Conservation (phyloP, 2,329 filamentous ascomycete genomes). For the Bipolaris victoriae region DNA sequence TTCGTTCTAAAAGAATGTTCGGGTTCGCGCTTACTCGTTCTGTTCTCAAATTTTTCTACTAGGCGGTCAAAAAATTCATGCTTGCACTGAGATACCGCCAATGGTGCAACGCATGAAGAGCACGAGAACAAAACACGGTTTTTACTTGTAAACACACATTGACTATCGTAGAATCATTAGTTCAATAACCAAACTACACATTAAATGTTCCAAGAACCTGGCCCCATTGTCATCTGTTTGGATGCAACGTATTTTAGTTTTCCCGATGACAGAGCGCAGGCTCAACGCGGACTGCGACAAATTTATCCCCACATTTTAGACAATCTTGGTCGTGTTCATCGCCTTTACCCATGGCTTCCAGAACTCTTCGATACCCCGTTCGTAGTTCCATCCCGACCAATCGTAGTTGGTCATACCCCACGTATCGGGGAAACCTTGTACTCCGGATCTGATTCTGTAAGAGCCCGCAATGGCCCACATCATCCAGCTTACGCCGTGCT, state of each 20-base stretch:
- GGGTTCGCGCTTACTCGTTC: no score
- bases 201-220: not conserved
- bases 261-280: not conserved
- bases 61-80: no score
- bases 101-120: no score
- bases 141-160: no score
- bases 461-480: constrained; percentile 59
- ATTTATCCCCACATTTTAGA: not conserved
- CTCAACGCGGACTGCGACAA: no score
- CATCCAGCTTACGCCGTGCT: constrained; percentile 57
- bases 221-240: not conserved
- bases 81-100: no score
- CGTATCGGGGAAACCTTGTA: constrained; percentile 55
- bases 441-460: constrained; percentile 55
- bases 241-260: not conserved
- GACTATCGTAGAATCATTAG: not conserved
- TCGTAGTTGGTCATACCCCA: constrained; percentile 58
- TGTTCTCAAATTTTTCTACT: no score
- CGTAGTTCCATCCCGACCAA: constrained; percentile 57
- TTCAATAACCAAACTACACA: not conserved
- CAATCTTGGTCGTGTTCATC: constrained; percentile 45
- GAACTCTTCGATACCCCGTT: constrained; percentile 54
- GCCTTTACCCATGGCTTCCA: constrained; percentile 59
- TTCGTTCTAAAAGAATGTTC: no score
- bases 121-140: no score